Conservation (phyloP, 2,329 filamentous ascomycete genomes). For the Pseudocercospora fuligena region DNA sequence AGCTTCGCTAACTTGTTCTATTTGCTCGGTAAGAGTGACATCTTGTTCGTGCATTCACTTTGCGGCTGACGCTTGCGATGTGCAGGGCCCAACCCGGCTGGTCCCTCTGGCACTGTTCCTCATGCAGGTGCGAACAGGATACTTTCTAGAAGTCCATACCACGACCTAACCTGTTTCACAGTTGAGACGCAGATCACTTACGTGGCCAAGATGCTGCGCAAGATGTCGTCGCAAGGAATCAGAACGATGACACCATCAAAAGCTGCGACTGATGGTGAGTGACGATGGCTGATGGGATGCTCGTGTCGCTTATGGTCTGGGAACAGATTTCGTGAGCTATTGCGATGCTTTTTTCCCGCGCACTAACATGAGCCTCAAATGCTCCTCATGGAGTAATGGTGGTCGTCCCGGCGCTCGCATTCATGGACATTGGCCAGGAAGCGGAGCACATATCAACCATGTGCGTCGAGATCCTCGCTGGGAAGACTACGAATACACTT, state of each 20-base stretch:
- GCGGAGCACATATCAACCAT: constrained; percentile 64
- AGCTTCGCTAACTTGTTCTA: constrained; percentile 34
- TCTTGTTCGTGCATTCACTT: not conserved
- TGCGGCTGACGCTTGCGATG: not conserved
- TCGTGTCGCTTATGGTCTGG: not conserved
- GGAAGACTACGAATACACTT: constrained; percentile 64
- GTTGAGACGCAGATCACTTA: constrained; percentile 70
- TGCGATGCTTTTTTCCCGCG: constrained; percentile 56
- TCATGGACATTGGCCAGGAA: constrained; percentile 73
- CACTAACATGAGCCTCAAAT: constrained; percentile 64
- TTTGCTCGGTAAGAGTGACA: constrained; percentile 27
- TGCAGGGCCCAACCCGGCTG: constrained; percentile 30
- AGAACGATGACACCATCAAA: constrained; percentile 62
- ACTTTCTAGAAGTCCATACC: not conserved
- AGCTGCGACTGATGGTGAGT: constrained; percentile 56
- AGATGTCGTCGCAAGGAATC: constrained; percentile 66
- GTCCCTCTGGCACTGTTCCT: constrained; percentile 28
- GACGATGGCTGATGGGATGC: not conserved
- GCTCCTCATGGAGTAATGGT: constrained; percentile 75
- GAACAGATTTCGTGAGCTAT: constrained; percentile 30
- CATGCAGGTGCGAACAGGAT: constrained; percentile 49
- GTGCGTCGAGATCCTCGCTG: constrained; percentile 61
- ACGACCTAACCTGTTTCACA: constrained; percentile 13
- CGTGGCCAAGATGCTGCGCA: constrained; percentile 67
- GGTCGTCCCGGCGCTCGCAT: constrained; percentile 65